phyloP scores from a whole-genome alignment of 1,284 basidiomycete species.

The Phenoliferia sp. region DNA sequence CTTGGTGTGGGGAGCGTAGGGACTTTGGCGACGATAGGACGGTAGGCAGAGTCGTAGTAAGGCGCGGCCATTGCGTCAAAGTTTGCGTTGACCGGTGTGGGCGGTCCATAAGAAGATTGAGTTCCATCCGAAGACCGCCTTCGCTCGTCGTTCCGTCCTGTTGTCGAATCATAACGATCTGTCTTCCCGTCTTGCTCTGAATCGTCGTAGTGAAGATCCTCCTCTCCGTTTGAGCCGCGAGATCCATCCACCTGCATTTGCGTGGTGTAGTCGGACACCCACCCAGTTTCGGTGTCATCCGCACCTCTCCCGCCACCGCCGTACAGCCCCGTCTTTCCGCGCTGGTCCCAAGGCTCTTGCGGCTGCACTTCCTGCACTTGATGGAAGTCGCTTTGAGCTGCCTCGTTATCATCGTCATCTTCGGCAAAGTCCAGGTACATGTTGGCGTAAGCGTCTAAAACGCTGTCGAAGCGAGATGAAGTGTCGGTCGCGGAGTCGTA shows the following conservation, averaged over 20 bases:
- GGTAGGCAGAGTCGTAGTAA: background rate
- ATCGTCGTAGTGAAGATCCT: background rate
- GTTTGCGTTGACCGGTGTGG: conserved; percentile 11
- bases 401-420: background rate
- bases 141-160: background rate
- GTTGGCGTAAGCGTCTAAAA: conserved; percentile 23
- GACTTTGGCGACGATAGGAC: conserved; percentile 1
- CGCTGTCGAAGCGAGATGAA: conserved; percentile 15
- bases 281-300: conserved; percentile 29
- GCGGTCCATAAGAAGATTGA: conserved; percentile 15
- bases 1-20: background rate
- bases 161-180: background rate
- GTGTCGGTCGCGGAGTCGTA: background rate
- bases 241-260: background rate
- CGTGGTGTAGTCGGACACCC: conserved; percentile 17
- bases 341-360: conserved; percentile 21
- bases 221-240: background rate
- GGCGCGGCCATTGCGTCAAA: background rate
- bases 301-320: conserved; percentile 31
- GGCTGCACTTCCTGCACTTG: background rate
- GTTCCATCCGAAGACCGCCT: background rate
- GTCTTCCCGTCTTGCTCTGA: background rate
- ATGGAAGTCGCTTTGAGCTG: background rate
- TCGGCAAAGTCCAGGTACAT: conserved; percentile 17
- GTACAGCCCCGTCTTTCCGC: conserved; percentile 28